Evolutionary conservation across 345 rosid species (phyloP), one percentile per base, ranked within the genome.

Genomic region (Turnera subulata): DNA sequence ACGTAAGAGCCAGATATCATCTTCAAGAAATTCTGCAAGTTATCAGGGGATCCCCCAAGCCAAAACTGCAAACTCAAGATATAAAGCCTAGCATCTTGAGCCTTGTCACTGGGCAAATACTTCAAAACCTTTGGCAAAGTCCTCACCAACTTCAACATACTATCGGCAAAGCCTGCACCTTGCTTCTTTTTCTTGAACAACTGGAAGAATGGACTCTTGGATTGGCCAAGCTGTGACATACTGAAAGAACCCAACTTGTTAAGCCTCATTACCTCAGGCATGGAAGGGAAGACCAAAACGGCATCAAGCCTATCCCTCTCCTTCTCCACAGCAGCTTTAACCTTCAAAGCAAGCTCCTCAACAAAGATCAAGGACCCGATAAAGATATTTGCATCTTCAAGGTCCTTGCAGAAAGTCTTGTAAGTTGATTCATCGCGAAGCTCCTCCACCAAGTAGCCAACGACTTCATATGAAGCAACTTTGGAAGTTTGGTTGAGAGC

Each of bases 191-290:
- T 92, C 79, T 93, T 93, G 61, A 93, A 93, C 26, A 93, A 67
- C 76, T 93, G 96, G 43, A 93, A 93, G 38, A 93, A 89, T 1
- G 97, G 97, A 64, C 91, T 82, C 71, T 89, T 93, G 0, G 97
- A 89, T 18, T 93, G 99, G 12, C 97, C 99, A 21, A 93, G 79
- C 67, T 93, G 99, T 40, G 99, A 87, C 99, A 93, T 93, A 25
- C 90, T 87, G 54, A 93, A 93, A 48, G 99, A 89, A 38, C 99
- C 99, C 68, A 93, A 72, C 62, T 93, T 93, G 82, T 89, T 93
- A 0, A 93, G 78, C 74, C 99, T 87, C 99, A 93, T 93, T 44
- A 93, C 96, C 73, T 89, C 99, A 35, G 99, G 99, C 99, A 93
- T 93, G 33, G 96, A 93, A 67, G 99, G 99, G 84, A 93, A 93